Evolutionary conservation across 2,329 filamentous ascomycete genomes (phyloP), one percentile per base, ranked within the genome.

Genomic region (Microcyclospora tardicrescens): DNA sequence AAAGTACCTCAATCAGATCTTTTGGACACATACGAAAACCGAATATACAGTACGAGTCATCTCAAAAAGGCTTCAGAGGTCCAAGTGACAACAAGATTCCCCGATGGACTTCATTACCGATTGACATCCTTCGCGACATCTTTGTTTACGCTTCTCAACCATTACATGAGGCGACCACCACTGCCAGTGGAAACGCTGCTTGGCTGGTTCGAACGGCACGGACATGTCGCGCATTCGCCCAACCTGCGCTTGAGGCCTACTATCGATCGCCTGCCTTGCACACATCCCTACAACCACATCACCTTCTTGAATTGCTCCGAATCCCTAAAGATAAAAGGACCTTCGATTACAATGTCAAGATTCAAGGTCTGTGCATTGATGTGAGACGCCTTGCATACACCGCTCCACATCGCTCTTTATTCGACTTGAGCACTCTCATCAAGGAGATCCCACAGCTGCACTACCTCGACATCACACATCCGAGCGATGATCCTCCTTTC

Each of bases 391-490:
- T 76, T 36, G 61, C 67, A 31, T 71, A 73, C 48, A 68, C 67
- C 37, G 70, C 70, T 52, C 67, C 65, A 10, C 64, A 67, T 2
- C 62, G 66, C 32, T 71, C 69, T 10, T 68, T 72, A 15, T 64
- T 78, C 40, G 69, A 77, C 42, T 54, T 83, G 14, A 56, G 63
- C 30, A 61, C 65, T 16, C 59, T 93, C 36, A 64, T 93, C 14
- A 65, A 68, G 31, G 67, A 72, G 34, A 69, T 85, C 5, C 78
- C 79, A 0, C 76, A 75, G 35, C 66, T 94, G 12, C 71, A 71
- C 37, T 71, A 79, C 35, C 61, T 95, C 27, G 75, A 85, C 41
- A 69, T 94, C 12, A 79, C 78, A 45, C 81, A 87, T 48, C 71
- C 71, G 10, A 66, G 73, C 35, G 83, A 93, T 51, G 63, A 73